phyloP scores from a whole-genome alignment of 78 protist species.

The Dictyostelium capitatum region DNA sequence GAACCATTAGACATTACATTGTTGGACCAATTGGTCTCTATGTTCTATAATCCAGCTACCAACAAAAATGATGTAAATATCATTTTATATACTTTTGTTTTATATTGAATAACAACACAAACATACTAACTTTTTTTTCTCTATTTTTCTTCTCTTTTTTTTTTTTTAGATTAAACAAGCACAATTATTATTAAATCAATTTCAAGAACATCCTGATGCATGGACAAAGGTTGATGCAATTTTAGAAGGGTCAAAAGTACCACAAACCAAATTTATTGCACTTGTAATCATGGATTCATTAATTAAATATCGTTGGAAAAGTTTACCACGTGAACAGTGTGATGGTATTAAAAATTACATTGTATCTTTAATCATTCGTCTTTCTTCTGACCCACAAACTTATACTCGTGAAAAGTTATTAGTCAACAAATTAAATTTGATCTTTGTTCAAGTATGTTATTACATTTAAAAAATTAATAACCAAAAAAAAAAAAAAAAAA shows the following conservation, averaged over 20 bases:
- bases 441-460: slow-evolving; percentile 92
- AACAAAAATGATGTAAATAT: no score
- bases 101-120: no score
- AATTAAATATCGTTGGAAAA: slow-evolving; percentile 93
- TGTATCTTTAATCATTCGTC: slow-evolving; percentile 88
- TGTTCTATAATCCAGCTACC: no score
- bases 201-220: slow-evolving; percentile 92
- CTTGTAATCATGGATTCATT: slow-evolving; percentile 89
- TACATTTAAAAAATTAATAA: not conserved
- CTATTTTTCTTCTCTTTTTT: not conserved
- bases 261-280: slow-evolving; percentile 88
- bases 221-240: slow-evolving; percentile 96
- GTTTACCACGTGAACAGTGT: slow-evolving; percentile 91
- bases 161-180: slow-evolving; percentile 70
- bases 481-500: not conserved
- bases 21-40: no score
- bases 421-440: slow-evolving; percentile 86
- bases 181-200: slow-evolving; percentile 80
- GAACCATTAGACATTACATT: no score
- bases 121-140: not conserved
- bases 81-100: no score
- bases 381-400: slow-evolving; percentile 66
- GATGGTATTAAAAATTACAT: slow-evolving; percentile 92
- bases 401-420: slow-evolving; percentile 38
- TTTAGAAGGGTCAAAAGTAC: slow-evolving; percentile 67